Base-by-base conservation (phyloP, 1,284 basidiomycete genomes). In the Cutaneotrichosporon daszewskae region DNA sequence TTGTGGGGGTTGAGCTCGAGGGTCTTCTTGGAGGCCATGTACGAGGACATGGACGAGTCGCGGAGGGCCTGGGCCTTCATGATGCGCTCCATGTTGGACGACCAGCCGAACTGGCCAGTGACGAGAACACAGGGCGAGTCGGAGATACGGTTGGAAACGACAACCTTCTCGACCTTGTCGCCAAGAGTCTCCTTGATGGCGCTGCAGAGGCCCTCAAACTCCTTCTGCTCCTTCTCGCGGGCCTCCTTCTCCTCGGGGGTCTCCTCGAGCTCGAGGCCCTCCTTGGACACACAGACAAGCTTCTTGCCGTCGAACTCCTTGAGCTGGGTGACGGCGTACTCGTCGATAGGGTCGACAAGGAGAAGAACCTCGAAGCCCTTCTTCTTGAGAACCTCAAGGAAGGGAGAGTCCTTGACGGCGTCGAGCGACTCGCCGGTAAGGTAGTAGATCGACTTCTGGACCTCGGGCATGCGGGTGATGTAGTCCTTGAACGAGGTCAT, bases 241-340 rank as follows among this genome's bases (percentile, higher is more conserved):
- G 71, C 75, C 67, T 79, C 81, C 85, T 97, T 97, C 82, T 98
- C 94, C 63, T 95, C 94, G 22, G 94, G 89, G 37, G 88, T 94
- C 80, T 98, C 94, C 77, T 97, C 94, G 56, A 97, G 87, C 79
- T 98, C 94, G 55, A 98, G 85, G 53, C 95, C 95, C 76, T 98
- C 94, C 79, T 98, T 98, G 61, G 92, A 95, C 40, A 98, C 92
- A 65, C 90, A 97, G 60, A 97, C 77, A 53, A 98, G 84, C 79
- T 96, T 97, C 81, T 94, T 90, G 75, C 87, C 86, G 54, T 97
- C 94, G 64, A 96, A 98, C 79, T 98, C 94, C 81, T 97, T 98
- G 74, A 98, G 83, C 74, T 97, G 92, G 25, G 90, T 95, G 69
- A 95, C 83, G 53, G 90, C 90, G 68, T 94, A 95, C 76, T 95